Evolutionary conservation across 2,329 filamentous ascomycete genomes (phyloP).

Genomic region (Capronia americana): DNA sequence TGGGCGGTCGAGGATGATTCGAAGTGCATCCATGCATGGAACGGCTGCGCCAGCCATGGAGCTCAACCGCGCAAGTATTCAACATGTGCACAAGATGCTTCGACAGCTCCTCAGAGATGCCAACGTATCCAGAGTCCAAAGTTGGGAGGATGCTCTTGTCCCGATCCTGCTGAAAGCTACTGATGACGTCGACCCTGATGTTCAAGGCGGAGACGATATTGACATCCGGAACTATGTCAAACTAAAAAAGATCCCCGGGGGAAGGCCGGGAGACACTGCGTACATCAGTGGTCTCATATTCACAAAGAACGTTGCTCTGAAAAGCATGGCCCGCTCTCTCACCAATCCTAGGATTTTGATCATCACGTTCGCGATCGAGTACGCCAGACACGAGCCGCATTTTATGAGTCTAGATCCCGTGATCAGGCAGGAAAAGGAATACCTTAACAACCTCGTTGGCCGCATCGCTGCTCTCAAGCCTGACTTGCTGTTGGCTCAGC

Average conservation of each 20-base stretch:
- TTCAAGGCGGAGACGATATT: slow-evolving; percentile 89
- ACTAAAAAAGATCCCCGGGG: slow-evolving; percentile 92
- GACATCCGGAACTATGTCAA: slow-evolving; percentile 98
- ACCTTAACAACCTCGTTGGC: slow-evolving; percentile 86
- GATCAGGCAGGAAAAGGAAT: slow-evolving; percentile 95
- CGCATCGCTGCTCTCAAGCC: slow-evolving; percentile 86
- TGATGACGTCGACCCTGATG: slow-evolving; percentile 92
- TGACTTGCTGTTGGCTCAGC: slow-evolving; percentile 87
- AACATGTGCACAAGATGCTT: slow-evolving; percentile 85
- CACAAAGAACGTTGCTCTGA: slow-evolving; percentile 93
- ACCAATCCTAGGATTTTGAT: slow-evolving; percentile 84
- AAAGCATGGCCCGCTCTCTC: slow-evolving; percentile 92
- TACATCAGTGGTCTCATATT: slow-evolving; percentile 98
- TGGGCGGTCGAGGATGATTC: slow-evolving; percentile 62
- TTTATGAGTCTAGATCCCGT: slow-evolving; percentile 99
- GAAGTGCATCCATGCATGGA: slow-evolving; percentile 83
- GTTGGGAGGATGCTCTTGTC: slow-evolving; percentile 89
- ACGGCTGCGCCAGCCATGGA: slow-evolving; percentile 76
- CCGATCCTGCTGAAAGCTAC: slow-evolving; percentile 90
- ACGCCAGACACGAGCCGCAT: slow-evolving; percentile 88
- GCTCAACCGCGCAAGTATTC: slow-evolving; percentile 83
- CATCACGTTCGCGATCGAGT: slow-evolving; percentile 94
- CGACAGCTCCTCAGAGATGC: slow-evolving; percentile 82
- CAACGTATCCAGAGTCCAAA: slow-evolving; percentile 71
- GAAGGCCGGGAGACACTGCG: slow-evolving; percentile 86